Conservation (phyloP, 345 rosid genomes). For the Syzygium aqueum region DNA sequence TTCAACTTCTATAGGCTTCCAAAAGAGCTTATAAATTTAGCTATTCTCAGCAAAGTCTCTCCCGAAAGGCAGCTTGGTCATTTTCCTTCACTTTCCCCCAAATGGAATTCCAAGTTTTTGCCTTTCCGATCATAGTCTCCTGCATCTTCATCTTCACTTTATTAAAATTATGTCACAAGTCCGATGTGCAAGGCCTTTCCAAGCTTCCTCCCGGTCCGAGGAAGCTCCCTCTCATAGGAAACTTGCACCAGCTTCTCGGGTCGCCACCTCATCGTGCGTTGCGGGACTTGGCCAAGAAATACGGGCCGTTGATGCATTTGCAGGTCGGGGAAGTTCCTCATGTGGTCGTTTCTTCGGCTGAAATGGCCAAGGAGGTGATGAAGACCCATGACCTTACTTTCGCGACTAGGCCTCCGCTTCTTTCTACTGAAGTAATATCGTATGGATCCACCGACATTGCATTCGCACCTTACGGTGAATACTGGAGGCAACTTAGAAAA, state of each 20-base stretch:
- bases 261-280: constrained; percentile 9
- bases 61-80: not conserved
- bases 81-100: not conserved
- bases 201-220: constrained; percentile 29
- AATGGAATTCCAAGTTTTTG: not conserved
- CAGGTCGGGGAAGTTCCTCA: constrained; percentile 16
- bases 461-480: constrained; percentile 11
- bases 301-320: constrained; percentile 29
- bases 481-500: constrained; percentile 18
- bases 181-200: not conserved
- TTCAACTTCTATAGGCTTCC: not conserved
- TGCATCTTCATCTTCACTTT: not conserved
- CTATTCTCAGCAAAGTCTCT: not conserved
- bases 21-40: not conserved
- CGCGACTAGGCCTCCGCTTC: constrained; percentile 7
- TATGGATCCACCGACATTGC: constrained; percentile 3
- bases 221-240: constrained; percentile 25
- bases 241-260: constrained; percentile 17
- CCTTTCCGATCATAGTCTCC: not conserved
- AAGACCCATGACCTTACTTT: constrained; percentile 22
- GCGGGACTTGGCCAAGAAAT: constrained; percentile 14
- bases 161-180: not conserved
- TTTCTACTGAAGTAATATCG: not conserved
- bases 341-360: constrained; percentile 13
- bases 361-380: constrained; percentile 17